These are phyloP conservation scores for Aspergillus novofumigatus DNA, from an alignment of 2,329 filamentous ascomycete species.

Conservation along the genomic window DNA sequence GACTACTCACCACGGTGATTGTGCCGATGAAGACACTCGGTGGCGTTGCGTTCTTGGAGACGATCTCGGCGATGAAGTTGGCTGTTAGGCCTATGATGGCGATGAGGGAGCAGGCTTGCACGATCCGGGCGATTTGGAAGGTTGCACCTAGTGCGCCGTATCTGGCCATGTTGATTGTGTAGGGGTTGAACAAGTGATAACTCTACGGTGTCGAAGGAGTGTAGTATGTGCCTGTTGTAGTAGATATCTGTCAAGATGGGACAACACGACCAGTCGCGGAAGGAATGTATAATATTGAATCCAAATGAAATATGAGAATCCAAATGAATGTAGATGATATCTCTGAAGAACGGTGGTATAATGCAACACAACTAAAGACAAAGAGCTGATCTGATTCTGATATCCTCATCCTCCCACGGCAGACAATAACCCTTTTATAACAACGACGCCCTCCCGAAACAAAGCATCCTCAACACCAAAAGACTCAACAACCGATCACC, in stretches of 20 bases:
- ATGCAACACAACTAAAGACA: background rate
- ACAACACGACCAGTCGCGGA: background rate
- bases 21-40: conserved; percentile 73
- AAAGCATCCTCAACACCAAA: background rate
- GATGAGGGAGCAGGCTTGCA: conserved; percentile 69
- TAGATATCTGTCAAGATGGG: background rate
- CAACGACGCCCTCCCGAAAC: background rate
- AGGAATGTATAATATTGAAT: background rate
- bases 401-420: background rate
- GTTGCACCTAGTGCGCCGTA: conserved; percentile 73
- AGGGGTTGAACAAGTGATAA: background rate
- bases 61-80: conserved; percentile 77
- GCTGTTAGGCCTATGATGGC: conserved; percentile 74
- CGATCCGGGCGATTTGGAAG: conserved; percentile 68
- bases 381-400: background rate
- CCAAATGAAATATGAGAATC: background rate
- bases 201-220: background rate
- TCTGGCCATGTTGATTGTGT: conserved; percentile 17
- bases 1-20: conserved; percentile 66
- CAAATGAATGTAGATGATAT: background rate
- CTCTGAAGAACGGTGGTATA: background rate
- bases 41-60: conserved; percentile 59
- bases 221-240: background rate
- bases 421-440: background rate
- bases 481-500: background rate